Conservation (phyloP, 305 asterid species). For the Fraxinus paxiana region DNA sequence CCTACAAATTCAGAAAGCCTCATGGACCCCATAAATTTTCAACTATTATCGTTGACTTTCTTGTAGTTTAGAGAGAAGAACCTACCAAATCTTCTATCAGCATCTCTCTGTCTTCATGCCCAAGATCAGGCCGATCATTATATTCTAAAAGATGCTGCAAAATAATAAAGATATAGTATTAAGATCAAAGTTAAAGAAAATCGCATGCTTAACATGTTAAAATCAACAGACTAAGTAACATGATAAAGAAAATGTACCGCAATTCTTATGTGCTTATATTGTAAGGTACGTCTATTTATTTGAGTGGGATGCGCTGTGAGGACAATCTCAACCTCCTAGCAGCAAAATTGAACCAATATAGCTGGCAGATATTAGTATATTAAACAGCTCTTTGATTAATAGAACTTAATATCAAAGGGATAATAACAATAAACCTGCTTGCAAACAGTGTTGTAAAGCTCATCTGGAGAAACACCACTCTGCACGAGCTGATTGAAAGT, state of each 20-base stretch:
- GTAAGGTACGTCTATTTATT: slow-evolving; percentile 86
- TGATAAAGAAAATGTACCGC: slow-evolving; percentile 47
- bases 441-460: slow-evolving; percentile 80
- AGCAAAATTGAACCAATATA: slow-evolving; percentile 14
- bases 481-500: slow-evolving; percentile 78
- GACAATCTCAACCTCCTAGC: slow-evolving; percentile 92
- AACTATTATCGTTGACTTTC: not conserved
- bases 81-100: slow-evolving; percentile 90
- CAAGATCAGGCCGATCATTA: slow-evolving; percentile 82
- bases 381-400: not conserved
- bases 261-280: slow-evolving; percentile 91
- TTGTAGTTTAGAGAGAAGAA: slow-evolving; percentile 20
- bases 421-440: slow-evolving; percentile 58
- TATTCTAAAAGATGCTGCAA: slow-evolving; percentile 89
- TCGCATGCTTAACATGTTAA: slow-evolving; percentile 4
- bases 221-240: not conserved
- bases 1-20: slow-evolving; percentile 41
- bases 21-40: slow-evolving; percentile 2
- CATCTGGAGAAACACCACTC: slow-evolving; percentile 75
- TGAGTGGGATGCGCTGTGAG: slow-evolving; percentile 99
- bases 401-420: slow-evolving; percentile 11
- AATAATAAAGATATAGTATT: slow-evolving; percentile 18
- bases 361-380: slow-evolving; percentile 1
- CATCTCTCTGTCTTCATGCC: slow-evolving; percentile 82
- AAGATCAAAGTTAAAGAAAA: not conserved